These are phyloP conservation scores for Claviceps cyperi DNA, from an alignment of 2,329 filamentous ascomycete genomes.

Conservation along the genomic window DNA sequence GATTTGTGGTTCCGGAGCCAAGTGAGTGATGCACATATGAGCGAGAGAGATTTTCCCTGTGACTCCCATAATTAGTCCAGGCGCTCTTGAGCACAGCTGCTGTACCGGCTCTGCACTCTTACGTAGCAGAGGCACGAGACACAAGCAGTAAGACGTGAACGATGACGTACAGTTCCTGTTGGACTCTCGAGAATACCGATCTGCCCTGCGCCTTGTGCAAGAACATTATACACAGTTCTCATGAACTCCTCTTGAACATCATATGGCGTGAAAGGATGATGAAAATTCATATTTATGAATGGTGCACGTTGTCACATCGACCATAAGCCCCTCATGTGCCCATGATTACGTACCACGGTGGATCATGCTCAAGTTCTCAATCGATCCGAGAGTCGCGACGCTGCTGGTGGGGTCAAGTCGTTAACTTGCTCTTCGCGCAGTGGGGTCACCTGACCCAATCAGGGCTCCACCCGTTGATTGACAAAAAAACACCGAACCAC, in stretches of 20 bases:
- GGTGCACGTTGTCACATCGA: constrained; percentile 5
- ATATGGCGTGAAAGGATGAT: constrained; percentile 81
- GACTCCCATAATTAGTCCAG: not conserved
- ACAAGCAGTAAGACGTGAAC: not conserved
- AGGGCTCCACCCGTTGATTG: not conserved
- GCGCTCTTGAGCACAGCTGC: no score
- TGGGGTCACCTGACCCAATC: constrained; percentile 17
- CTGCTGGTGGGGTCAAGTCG: not conserved
- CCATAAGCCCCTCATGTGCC: constrained; percentile 5
- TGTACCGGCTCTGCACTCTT: no score
- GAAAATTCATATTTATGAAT: constrained; percentile 43
- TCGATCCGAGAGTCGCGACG: no score
- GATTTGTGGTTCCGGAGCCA: constrained; percentile 80
- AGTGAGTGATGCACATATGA: constrained; percentile 78
- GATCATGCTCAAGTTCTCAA: not conserved
- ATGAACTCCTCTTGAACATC: constrained; percentile 81
- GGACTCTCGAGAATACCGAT: constrained; percentile 85
- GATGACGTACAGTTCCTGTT: constrained; percentile 52
- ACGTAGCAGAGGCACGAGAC: not conserved
- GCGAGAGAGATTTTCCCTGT: constrained; percentile 75
- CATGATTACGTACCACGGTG: not conserved
- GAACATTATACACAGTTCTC: constrained; percentile 63
- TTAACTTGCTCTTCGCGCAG: constrained; percentile 8
- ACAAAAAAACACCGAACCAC: not conserved
- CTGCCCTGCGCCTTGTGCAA: constrained; percentile 56